phyloP scores from a whole-genome alignment of 345 rosid genomes.

The Cochlearia excelsa region DNA sequence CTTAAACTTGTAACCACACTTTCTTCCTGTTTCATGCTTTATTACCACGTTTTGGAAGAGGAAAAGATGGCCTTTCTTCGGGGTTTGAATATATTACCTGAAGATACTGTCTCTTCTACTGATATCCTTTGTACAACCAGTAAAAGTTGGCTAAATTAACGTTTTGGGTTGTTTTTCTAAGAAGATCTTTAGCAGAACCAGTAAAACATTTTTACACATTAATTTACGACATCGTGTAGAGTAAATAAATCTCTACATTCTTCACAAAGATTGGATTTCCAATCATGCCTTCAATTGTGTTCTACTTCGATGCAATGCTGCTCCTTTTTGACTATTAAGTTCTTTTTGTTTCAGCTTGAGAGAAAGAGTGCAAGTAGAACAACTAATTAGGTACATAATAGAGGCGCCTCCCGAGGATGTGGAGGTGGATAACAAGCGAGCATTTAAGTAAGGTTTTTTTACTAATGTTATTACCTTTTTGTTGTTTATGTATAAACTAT shows the following conservation, averaged over 20 bases:
- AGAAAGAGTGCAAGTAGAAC: constrained; percentile 76
- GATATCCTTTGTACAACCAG: constrained; percentile 1
- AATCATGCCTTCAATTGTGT: neutral
- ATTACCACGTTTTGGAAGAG: constrained; percentile 4
- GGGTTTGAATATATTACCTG: constrained; percentile 9
- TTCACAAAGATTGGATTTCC: constrained; percentile 8
- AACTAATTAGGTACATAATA: constrained; percentile 70
- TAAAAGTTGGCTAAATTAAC: constrained; percentile 1
- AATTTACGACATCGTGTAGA: neutral
- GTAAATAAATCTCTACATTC: neutral
- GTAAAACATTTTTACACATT: neutral
- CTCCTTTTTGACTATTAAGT: constrained; percentile 12
- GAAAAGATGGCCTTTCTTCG: constrained; percentile 11
- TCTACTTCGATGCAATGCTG: neutral
- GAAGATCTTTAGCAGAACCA: neutral
- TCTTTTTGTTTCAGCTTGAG: constrained; percentile 59
- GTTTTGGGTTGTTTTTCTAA: neutral
- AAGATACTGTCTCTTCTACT: constrained; percentile 2
- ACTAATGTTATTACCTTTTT: constrained; percentile 9
- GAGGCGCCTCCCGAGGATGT: constrained; percentile 71
- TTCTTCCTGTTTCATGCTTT: constrained; percentile 21
- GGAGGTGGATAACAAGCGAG: constrained; percentile 65
- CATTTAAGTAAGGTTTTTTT: constrained; percentile 62
- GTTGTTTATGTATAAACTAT: constrained; percentile 17
- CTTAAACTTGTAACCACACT: constrained; percentile 58